phyloP scores from a whole-genome alignment of 768 basidiomycete species.

The Termitomyces sp. region DNA sequence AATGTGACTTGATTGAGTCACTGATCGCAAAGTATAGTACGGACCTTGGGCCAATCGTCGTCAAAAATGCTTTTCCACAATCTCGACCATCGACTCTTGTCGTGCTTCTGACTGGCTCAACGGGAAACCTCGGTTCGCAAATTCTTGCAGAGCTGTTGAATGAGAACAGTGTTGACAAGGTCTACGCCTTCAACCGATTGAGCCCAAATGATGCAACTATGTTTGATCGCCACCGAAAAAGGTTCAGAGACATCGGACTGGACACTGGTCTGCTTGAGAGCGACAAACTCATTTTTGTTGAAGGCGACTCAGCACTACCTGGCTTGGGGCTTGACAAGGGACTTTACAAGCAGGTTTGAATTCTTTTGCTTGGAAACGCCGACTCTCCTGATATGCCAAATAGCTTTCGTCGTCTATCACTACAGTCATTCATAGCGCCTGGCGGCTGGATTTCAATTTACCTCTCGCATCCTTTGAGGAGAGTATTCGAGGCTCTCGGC shows the following conservation, averaged over 20 bases:
- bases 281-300: neutral
- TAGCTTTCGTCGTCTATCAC: too few species aligned
- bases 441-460: too few species aligned
- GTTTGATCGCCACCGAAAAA: neutral
- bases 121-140: neutral
- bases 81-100: neutral
- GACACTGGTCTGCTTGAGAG: neutral
- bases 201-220: neutral
- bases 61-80: neutral
- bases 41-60: neutral
- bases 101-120: neutral
- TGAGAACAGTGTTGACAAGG: neutral
- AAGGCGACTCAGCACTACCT: neutral
- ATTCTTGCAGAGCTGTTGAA: neutral
- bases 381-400: too few species aligned
- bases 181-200: neutral
- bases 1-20: neutral
- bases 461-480: too few species aligned
- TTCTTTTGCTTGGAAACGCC: neutral
- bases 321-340: neutral
- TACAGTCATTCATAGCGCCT: too few species aligned
- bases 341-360: neutral
- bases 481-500: too few species aligned
- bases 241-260: neutral
- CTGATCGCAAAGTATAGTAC: neutral